Conservation (phyloP, 2,329 filamentous ascomycete genomes). For the Nothophoma quercina region DNA sequence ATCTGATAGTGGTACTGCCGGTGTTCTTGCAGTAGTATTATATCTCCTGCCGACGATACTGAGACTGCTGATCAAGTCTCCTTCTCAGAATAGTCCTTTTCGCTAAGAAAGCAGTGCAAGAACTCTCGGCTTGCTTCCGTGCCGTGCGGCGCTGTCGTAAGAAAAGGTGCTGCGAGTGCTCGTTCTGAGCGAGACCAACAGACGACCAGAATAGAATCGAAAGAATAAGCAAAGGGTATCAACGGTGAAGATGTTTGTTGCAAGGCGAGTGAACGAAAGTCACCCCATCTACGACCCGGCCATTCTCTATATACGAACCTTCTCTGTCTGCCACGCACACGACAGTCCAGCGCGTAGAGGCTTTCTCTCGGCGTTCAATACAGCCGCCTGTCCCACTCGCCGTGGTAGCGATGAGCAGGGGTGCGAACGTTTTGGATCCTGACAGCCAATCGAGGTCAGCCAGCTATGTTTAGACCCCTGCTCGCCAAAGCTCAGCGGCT, state of each 20-base stretch:
- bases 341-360: conserved; percentile 16
- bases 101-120: not conserved
- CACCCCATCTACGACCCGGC: conserved; percentile 11
- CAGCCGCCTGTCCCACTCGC: conserved; percentile 22
- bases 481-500: conserved; percentile 10
- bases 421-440: not conserved
- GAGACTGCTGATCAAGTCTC: not conserved
- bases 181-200: not conserved
- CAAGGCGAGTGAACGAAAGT: conserved; percentile 10
- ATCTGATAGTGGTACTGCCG: not conserved
- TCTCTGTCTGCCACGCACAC: conserved; percentile 15
- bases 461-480: conserved; percentile 1
- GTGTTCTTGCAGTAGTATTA: conserved; percentile 14
- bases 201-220: conserved; percentile 10
- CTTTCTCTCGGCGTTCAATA: not conserved
- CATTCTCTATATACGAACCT: conserved; percentile 14
- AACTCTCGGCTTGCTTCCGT: not conserved
- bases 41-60: conserved; percentile 5
- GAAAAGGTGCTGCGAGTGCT: not conserved
- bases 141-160: conserved; percentile 15
- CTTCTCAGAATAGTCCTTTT: conserved; percentile 18
- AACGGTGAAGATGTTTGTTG: not conserved
- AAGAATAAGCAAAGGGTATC: conserved; percentile 10
- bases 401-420: conserved; percentile 3
- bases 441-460: not conserved